phyloP scores from a whole-genome alignment of 2,329 filamentous ascomycete genomes.

The Pyricularia grisea region DNA sequence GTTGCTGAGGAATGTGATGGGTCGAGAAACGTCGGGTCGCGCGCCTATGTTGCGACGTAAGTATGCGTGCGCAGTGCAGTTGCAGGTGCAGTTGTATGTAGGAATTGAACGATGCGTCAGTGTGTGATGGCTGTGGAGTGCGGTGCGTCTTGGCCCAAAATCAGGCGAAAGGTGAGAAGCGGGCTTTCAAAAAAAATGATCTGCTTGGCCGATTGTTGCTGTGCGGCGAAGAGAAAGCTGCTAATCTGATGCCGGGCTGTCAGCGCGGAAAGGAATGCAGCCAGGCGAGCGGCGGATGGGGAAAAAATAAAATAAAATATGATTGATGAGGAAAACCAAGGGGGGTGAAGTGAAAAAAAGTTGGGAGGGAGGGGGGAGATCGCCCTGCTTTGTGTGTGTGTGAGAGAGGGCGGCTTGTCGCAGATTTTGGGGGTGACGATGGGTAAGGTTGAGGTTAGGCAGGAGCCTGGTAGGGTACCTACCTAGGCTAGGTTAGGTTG shows the following conservation, averaged over 20 bases:
- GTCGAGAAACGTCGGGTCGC: neutral
- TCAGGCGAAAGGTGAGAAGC: neutral
- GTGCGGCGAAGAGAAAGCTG: neutral
- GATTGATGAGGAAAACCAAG: slow-evolving; percentile 4
- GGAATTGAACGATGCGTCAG: neutral
- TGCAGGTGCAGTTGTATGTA: neutral
- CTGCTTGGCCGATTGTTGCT: neutral
- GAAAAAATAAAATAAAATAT: slow-evolving; percentile 4
- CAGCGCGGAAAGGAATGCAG: slow-evolving; percentile 3
- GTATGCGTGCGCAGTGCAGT: neutral
- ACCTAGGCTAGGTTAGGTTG: neutral
- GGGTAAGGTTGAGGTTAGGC: slow-evolving; percentile 2
- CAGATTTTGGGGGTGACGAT: slow-evolving; percentile 1
- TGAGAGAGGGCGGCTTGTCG: slow-evolving; percentile 5
- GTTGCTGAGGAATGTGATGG: neutral
- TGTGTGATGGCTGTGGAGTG: neutral
- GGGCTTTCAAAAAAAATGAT: neutral
- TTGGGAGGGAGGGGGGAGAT: slow-evolving; percentile 1
- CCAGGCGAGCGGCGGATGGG: neutral
- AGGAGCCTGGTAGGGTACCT: slow-evolving; percentile 1
- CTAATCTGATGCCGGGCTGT: neutral
- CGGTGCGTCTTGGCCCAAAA: neutral
- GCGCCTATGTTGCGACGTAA: neutral
- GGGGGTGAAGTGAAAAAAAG: slow-evolving; percentile 2
- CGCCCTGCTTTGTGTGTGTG: slow-evolving; percentile 3